Percentiles rank a stretch among this genome's conserved stretches.
These are phyloP conservation scores for Geosmithia flava DNA, from an alignment of 2,329 filamentous ascomycete genomes.

Conservation along the genomic window DNA sequence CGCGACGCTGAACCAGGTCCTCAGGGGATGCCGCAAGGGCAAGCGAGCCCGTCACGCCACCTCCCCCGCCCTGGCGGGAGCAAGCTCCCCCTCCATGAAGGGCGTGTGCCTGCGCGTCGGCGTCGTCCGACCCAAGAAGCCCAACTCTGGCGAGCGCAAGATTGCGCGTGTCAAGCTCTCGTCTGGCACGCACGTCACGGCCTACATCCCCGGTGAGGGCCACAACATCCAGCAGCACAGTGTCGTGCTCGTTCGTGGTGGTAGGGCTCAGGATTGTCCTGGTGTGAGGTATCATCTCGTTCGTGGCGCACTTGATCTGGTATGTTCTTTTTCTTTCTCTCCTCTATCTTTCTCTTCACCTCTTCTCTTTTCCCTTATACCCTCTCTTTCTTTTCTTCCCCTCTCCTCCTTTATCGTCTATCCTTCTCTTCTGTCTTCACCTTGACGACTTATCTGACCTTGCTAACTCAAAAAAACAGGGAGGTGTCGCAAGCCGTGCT, in stretches of 20 bases:
- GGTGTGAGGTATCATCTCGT: slow-evolving; percentile 96
- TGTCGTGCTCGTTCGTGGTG: slow-evolving; percentile 90
- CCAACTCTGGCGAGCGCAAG: slow-evolving; percentile 95
- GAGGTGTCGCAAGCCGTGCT: slow-evolving; percentile 75
- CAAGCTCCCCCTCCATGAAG: slow-evolving; percentile 70
- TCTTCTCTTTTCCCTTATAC: not conserved
- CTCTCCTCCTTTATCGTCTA: not conserved
- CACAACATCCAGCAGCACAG: slow-evolving; percentile 99
- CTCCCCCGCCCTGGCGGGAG: slow-evolving; percentile 67
- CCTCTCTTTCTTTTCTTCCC: not conserved
- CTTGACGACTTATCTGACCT: too few relatives aligned
- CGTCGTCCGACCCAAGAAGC: slow-evolving; percentile 93
- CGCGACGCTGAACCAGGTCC: slow-evolving; percentile 63
- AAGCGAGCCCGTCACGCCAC: slow-evolving; percentile 76
- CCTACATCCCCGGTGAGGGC: slow-evolving; percentile 93
- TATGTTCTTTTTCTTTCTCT: slow-evolving; percentile 32
- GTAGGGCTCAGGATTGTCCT: slow-evolving; percentile 90
- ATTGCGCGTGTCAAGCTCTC: slow-evolving; percentile 84
- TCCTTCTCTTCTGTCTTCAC: too few relatives aligned
- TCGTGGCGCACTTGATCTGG: slow-evolving; percentile 83
- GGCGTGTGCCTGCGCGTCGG: slow-evolving; percentile 93
- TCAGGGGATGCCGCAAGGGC: slow-evolving; percentile 62
- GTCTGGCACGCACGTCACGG: slow-evolving; percentile 75
- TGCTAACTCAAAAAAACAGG: slow-evolving; percentile 36
- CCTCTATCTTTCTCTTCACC: not conserved